phyloP scores from a whole-genome alignment of 1,284 basidiomycete species.

The Lentinula novae-zelandiae region DNA sequence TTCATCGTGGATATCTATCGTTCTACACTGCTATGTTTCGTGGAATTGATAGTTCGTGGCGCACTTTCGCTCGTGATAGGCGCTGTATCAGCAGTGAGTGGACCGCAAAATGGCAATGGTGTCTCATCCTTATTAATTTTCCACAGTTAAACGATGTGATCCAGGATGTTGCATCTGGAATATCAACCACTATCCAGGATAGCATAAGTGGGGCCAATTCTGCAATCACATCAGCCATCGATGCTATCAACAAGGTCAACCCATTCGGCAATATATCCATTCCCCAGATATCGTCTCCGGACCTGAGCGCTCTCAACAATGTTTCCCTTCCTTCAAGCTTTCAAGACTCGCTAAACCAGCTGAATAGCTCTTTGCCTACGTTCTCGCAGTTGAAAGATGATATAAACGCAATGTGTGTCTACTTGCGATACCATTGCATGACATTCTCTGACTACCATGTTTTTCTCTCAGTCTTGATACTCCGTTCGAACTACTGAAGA shows the following conservation, averaged over 20 bases:
- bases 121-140: constrained; percentile 11
- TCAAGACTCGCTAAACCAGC: constrained; percentile 62
- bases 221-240: constrained; percentile 62
- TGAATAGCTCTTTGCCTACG: constrained; percentile 83
- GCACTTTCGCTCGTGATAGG: constrained; percentile 76
- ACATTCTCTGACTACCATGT: constrained; percentile 14
- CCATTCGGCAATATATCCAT: constrained; percentile 62
- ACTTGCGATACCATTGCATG: neutral
- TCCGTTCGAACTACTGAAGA: constrained; percentile 83
- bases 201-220: constrained; percentile 69
- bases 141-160: constrained; percentile 69
- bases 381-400: constrained; percentile 72
- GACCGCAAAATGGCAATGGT: neutral
- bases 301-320: constrained; percentile 70
- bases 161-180: constrained; percentile 50
- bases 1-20: constrained; percentile 92
- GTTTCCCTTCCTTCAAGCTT: constrained; percentile 83
- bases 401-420: constrained; percentile 67
- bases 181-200: constrained; percentile 68
- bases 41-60: constrained; percentile 86
- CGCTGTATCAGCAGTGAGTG: constrained; percentile 74
- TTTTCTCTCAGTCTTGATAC: constrained; percentile 58
- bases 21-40: constrained; percentile 87
- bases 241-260: constrained; percentile 69
- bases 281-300: constrained; percentile 71